Conservation (phyloP, 2,329 filamentous ascomycete species). For the Colletotrichum neosansevieriae region DNA sequence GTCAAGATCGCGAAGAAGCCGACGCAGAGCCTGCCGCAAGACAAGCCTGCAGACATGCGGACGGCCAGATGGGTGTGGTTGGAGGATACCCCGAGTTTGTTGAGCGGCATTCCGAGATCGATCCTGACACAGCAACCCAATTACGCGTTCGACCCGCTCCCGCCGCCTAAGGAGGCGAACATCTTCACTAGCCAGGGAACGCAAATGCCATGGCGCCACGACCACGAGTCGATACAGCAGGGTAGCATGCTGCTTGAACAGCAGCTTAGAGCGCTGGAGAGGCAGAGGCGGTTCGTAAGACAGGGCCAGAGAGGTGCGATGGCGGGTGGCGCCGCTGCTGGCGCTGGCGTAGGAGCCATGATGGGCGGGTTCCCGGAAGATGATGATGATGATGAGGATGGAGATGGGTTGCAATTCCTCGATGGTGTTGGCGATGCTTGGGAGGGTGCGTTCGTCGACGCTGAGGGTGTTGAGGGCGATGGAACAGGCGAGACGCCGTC, state of each 20-base stretch:
- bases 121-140: slow-evolving; percentile 75
- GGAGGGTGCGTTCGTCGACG: slow-evolving; percentile 39
- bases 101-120: slow-evolving; percentile 74
- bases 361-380: slow-evolving; percentile 37
- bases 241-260: slow-evolving; percentile 27
- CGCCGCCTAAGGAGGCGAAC: slow-evolving; percentile 71
- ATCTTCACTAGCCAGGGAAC: slow-evolving; percentile 60
- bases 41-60: slow-evolving; percentile 55
- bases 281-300: not conserved
- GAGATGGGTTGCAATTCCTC: not conserved
- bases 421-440: slow-evolving; percentile 17
- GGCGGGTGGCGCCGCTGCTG: slow-evolving; percentile 19
- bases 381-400: slow-evolving; percentile 32
- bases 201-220: slow-evolving; percentile 56
- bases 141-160: slow-evolving; percentile 85
- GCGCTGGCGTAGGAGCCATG: slow-evolving; percentile 22
- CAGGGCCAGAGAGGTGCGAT: not conserved
- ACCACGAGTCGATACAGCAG: slow-evolving; percentile 26
- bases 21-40: slow-evolving; percentile 53
- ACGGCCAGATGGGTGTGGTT: slow-evolving; percentile 84
- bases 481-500: slow-evolving; percentile 18
- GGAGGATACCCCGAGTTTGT: slow-evolving; percentile 78
- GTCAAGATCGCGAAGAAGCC: slow-evolving; percentile 67
- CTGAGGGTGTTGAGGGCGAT: slow-evolving; percentile 32
- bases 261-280: slow-evolving; percentile 20